These are phyloP conservation scores for Salmacisia buchloeana DNA, from an alignment of 1,284 basidiomycete species.

Conservation along the genomic window DNA sequence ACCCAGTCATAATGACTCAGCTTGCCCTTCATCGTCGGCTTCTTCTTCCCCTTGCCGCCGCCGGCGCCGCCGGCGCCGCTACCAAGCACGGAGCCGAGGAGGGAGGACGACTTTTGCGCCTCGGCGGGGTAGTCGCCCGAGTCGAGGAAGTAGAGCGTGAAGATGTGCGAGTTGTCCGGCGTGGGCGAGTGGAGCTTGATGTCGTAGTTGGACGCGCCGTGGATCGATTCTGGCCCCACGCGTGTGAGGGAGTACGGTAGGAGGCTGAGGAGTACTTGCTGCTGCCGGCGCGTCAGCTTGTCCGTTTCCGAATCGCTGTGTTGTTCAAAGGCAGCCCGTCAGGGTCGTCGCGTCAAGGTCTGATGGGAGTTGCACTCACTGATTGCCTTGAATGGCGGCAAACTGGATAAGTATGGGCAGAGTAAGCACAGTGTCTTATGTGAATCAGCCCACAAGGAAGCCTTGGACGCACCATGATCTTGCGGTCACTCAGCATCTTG, in stretches of 20 bases:
- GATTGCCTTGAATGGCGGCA: slow-evolving; percentile 84
- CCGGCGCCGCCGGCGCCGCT: neutral
- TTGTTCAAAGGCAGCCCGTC: neutral
- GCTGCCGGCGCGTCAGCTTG: slow-evolving; percentile 47
- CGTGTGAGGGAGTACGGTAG: slow-evolving; percentile 79
- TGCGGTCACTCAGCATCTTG: slow-evolving; percentile 65
- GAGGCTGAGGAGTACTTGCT: slow-evolving; percentile 63
- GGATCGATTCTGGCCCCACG: slow-evolving; percentile 70
- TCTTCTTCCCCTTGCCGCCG: slow-evolving; percentile 12
- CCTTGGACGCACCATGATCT: slow-evolving; percentile 53
- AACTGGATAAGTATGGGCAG: too few relatives aligned
- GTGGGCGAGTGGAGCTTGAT: slow-evolving; percentile 18
- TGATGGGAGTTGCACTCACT: slow-evolving; percentile 61
- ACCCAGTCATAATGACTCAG: slow-evolving; percentile 36
- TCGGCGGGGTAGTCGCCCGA: slow-evolving; percentile 59
- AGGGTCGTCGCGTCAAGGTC: slow-evolving; percentile 59
- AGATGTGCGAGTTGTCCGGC: slow-evolving; percentile 64
- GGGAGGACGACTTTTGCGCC: slow-evolving; percentile 10
- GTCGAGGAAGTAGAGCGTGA: slow-evolving; percentile 89
- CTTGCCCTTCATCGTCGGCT: slow-evolving; percentile 19
- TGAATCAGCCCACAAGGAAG: neutral
- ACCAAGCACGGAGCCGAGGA: neutral
- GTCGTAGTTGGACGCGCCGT: slow-evolving; percentile 60
- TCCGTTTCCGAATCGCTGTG: slow-evolving; percentile 33
- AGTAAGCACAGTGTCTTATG: too few relatives aligned